Evolutionary conservation across 176 grass and related monocot genomes (phyloP), one percentile per base, ranked within the genome.

Genomic region (Pharus latifolius): DNA sequence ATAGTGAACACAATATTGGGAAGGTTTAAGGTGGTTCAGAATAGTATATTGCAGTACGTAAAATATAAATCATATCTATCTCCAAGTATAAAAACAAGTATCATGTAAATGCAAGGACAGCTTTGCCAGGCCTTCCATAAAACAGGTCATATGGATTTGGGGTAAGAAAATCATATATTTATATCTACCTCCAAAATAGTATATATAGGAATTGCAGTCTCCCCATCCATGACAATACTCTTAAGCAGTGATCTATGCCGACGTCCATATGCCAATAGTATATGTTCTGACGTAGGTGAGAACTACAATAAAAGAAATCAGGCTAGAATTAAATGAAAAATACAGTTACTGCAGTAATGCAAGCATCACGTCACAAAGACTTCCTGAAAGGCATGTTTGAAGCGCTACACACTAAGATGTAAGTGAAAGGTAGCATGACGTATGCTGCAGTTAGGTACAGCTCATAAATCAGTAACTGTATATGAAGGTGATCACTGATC

Each of bases 161-260:
- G 65, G 25, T 37, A 24, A 47, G 32, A 1, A 47, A 42, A 9
- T 25, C 12, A 42, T 50, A n/a, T n/a, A n/a, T n/a, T n/a, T n/a
- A n/a, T n/a, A 78, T 79, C 13, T 72, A 99, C 96, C 96, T 99
- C 96, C 76, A 99, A 99, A 44, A 99, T 99, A 64, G 87, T 99
- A 71, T 91, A 99, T 70, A 88, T 92, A 82, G 87, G 96, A 74
- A 99, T 76, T 34, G 84, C 88, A 76, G 80, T 99, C 7, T 91
- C 84, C 16, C 85, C 96, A 60, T 99, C 96, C 75, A 94, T 81
- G 24, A 99, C 90, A 75, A 94, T 64, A 69, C 82, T 95, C 78
- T 90, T 88, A 48, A 94, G 87, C 37, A 99, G 73, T 3, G 96
- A 99, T 72, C 56, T 83, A 86, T 99, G 96, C 33, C 96, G 90